A percentile compares a stretch with the other conserved stretches of the same genome.
These are phyloP conservation scores for Tetragonia tetragonoides DNA, from an alignment of 148 eudicot genomes.

Conservation along the genomic window DNA sequence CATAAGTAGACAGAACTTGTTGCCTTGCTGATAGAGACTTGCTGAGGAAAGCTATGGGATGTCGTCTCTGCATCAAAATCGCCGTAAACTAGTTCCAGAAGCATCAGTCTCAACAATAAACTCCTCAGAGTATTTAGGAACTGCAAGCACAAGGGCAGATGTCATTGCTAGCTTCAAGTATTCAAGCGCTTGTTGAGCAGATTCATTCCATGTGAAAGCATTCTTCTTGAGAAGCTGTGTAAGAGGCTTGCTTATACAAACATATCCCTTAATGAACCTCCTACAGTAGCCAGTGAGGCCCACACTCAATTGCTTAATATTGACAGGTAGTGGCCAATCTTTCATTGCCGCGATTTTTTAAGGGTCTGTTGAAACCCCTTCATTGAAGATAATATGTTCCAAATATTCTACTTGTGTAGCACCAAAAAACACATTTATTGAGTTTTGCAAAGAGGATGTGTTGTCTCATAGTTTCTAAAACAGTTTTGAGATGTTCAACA, in stretches of 20 bases:
- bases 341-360: background rate
- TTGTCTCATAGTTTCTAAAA: background rate
- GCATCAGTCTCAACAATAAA: too few species aligned
- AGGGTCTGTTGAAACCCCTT: background rate
- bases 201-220: background rate
- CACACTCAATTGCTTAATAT: background rate
- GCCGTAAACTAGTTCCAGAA: too few species aligned
- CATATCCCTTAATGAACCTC: background rate
- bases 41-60: too few species aligned
- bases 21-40: too few species aligned
- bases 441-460: background rate
- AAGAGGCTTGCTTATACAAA: background rate
- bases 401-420: background rate
- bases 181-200: background rate
- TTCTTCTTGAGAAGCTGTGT: background rate
- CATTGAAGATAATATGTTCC: background rate
- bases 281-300: background rate
- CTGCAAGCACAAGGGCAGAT: background rate
- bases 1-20: too few species aligned
- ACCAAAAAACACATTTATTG: background rate
- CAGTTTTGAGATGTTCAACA: background rate
- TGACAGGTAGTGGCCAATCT: background rate
- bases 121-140: too few species aligned
- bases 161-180: background rate
- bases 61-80: too few species aligned